Evolutionary conservation across 129 eudicot genomes (phyloP).

Genomic region (Logfia minima): DNA sequence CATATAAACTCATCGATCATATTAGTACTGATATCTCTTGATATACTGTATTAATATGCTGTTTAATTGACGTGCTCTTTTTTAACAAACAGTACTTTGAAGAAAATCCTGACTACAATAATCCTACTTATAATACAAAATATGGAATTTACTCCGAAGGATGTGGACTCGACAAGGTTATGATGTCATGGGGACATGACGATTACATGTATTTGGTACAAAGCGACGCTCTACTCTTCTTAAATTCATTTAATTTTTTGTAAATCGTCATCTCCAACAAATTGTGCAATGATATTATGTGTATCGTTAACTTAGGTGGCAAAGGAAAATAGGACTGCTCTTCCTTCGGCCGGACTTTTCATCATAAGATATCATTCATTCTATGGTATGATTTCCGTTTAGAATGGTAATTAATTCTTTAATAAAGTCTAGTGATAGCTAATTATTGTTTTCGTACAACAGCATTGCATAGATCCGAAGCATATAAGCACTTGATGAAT

Average conservation of each 20-base stretch:
- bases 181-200: constrained; percentile 96
- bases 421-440: not conserved
- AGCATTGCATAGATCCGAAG: constrained; percentile 82
- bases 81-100: constrained; percentile 51
- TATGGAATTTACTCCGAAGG: constrained; percentile 66
- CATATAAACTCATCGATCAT: not conserved
- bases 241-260: not conserved
- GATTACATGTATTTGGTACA: constrained; percentile 94
- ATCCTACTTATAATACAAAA: constrained; percentile 63
- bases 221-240: not conserved
- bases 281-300: not conserved
- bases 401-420: not conserved
- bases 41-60: not conserved
- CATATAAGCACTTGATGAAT: constrained; percentile 81
- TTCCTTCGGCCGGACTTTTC: constrained; percentile 92
- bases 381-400: constrained; percentile 45
- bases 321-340: constrained; percentile 61
- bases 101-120: constrained; percentile 65
- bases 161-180: constrained; percentile 75
- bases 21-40: not conserved
- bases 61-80: not conserved
- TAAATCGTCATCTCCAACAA: not conserved
- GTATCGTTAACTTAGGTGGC: constrained; percentile 53
- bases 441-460: not conserved
- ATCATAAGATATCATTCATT: constrained; percentile 82